These are phyloP conservation scores for Nectriaceae sp. DNA, from an alignment of 2,329 filamentous ascomycete species.

Conservation along the genomic window DNA sequence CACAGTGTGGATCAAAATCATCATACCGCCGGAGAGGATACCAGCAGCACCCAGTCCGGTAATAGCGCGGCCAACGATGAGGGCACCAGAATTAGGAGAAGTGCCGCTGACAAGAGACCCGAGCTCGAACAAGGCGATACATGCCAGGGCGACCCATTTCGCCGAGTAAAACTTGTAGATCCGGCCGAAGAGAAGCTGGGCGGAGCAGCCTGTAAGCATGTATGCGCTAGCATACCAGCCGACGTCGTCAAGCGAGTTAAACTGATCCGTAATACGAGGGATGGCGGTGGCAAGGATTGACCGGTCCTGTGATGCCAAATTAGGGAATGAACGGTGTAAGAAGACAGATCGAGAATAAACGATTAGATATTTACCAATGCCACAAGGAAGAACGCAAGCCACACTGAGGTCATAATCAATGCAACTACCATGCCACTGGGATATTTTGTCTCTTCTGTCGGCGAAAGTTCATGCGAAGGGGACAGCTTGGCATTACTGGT, in stretches of 20 bases:
- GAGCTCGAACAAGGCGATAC: constrained; percentile 1
- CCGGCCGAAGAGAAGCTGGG: neutral
- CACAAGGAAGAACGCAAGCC: neutral
- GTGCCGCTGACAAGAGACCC: neutral
- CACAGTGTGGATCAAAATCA: neutral
- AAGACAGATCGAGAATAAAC: neutral
- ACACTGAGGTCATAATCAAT: neutral
- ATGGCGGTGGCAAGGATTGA: constrained; percentile 25
- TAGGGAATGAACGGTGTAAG: neutral
- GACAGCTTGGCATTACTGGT: neutral
- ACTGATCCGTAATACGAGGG: constrained; percentile 35
- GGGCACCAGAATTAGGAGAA: neutral
- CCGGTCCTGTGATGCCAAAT: no score
- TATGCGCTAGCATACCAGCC: constrained; percentile 45
- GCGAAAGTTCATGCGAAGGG: neutral
- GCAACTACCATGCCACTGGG: neutral
- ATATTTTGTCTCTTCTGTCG: neutral
- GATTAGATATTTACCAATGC: neutral
- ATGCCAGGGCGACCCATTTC: neutral
- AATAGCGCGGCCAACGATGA: constrained; percentile 3
- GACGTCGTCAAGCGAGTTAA: constrained; percentile 41
- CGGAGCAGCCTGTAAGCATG: constrained; percentile 20
- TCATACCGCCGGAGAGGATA: neutral
- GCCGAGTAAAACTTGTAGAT: neutral
- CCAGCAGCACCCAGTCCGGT: neutral